phyloP scores from a whole-genome alignment of 2,329 filamentous ascomycete genomes.

The Ophiostoma novo-ulmi region DNA sequence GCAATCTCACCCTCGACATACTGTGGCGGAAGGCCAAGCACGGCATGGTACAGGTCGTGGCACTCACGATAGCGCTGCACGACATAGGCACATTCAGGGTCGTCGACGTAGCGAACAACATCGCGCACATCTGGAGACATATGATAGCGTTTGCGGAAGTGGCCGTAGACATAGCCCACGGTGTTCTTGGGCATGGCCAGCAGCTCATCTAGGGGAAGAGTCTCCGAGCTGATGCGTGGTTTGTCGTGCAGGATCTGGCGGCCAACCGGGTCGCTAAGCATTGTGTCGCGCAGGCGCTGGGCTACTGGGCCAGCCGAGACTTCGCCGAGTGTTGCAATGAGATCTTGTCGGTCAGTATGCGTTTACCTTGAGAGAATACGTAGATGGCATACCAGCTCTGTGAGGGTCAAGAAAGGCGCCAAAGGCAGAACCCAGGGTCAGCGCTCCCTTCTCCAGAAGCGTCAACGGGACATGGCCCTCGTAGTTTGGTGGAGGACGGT shows the following conservation, averaged over 20 bases:
- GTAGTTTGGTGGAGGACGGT: constrained; percentile 81
- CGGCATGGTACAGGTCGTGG: constrained; percentile 95
- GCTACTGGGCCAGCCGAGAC: constrained; percentile 93
- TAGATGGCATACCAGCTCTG: constrained; percentile 57
- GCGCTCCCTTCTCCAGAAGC: constrained; percentile 64
- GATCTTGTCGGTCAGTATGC: constrained; percentile 51
- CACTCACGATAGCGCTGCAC: constrained; percentile 98
- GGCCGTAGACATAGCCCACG: constrained; percentile 76
- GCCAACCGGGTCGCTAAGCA: constrained; percentile 79
- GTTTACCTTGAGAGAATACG: neutral
- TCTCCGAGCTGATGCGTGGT: constrained; percentile 78
- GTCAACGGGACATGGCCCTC: constrained; percentile 89
- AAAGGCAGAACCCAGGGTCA: constrained; percentile 62
- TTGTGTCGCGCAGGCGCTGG: constrained; percentile 80
- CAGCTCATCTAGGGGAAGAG: constrained; percentile 61
- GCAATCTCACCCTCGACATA: constrained; percentile 95
- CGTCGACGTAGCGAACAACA: constrained; percentile 81
- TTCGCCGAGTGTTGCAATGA: constrained; percentile 92
- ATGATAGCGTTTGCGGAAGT: constrained; percentile 90
- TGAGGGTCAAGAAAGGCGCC: constrained; percentile 67
- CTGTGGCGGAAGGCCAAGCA: constrained; percentile 85
- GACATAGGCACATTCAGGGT: constrained; percentile 94
- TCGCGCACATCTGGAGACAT: constrained; percentile 87
- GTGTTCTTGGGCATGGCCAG: constrained; percentile 66
- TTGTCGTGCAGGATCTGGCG: constrained; percentile 86